phyloP scores from a whole-genome alignment of 1,284 basidiomycete genomes.

The Dichomitus squalens region DNA sequence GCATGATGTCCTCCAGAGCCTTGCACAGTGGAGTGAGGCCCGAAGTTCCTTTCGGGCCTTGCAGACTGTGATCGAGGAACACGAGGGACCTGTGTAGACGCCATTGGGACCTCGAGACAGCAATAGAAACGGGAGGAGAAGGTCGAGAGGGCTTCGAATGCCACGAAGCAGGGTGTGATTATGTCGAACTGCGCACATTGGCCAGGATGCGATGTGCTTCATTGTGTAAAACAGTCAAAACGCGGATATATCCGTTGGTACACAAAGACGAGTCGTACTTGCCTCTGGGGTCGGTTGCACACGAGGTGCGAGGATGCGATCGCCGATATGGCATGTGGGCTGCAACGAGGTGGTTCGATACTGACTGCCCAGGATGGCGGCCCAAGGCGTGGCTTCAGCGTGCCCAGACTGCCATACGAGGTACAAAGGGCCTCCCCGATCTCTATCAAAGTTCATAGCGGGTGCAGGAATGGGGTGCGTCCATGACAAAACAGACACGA shows the following conservation, averaged over 20 bases:
- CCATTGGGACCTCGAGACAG: slow-evolving; percentile 40
- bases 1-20: slow-evolving; percentile 55
- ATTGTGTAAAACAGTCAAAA: slow-evolving; percentile 33
- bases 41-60: slow-evolving; percentile 52
- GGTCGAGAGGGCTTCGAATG: slow-evolving; percentile 13
- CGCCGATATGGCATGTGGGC: slow-evolving; percentile 58
- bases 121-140: slow-evolving; percentile 30
- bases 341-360: slow-evolving; percentile 48
- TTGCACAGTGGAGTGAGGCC: slow-evolving; percentile 70
- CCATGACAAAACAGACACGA: slow-evolving; percentile 31
- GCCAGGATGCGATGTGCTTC: slow-evolving; percentile 23
- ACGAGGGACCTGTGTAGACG: slow-evolving; percentile 60
- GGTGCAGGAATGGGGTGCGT: slow-evolving; percentile 29
- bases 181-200: slow-evolving; percentile 13
- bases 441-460: slow-evolving; percentile 30
- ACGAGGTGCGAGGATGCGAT: slow-evolving; percentile 41
- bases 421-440: slow-evolving; percentile 46
- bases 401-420: slow-evolving; percentile 58
- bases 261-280: slow-evolving; percentile 32
- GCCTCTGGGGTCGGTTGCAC: slow-evolving; percentile 31
- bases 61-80: slow-evolving; percentile 63
- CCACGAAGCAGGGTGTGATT: slow-evolving; percentile 35
- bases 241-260: slow-evolving; percentile 38
- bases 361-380: slow-evolving; percentile 37
- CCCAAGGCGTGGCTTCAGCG: slow-evolving; percentile 63